Base-by-base conservation (phyloP, 148 eudicot genomes). In the Heliosperma pusillum region DNA sequence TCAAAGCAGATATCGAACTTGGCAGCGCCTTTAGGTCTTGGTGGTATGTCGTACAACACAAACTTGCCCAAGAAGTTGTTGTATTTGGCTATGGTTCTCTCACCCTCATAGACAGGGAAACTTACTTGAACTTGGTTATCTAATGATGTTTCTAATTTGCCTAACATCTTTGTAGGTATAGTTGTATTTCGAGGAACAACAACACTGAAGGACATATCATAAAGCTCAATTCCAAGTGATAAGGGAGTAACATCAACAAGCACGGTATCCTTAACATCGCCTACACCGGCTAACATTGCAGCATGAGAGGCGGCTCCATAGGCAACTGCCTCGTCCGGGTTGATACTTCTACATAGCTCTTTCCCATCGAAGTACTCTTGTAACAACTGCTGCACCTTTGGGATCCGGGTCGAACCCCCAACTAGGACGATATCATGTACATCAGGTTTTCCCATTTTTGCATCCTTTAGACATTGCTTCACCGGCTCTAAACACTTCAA, bases 1-100 rank as follows among this genome's bases (percentile, higher is more conserved):
- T 53, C 42, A 30, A 69, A 80, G 27, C 52, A 55, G 2, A 70
- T 71, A 3, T 75, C 30, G 27, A 75, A 53, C 2, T 56, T 16
- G 2, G 26, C 44, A 0, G 27, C 57, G 0, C 79, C 72, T 56
- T 44, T 21, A 15, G 76, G 79, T 2, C 72, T 79, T 4, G 66
- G 71, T 22, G 79, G 82, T 52, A 80, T 25, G 17, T 57, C 65
- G 7, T 16, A 0, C 30, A 75, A 3, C 0, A 0, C 1, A 50
- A 80, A 62, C 11, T 52, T n/a, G 10, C 79, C 78, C 24, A 80
- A 61, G 4, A 74, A 69, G 69, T 80, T 42, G 66, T 80, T 75
- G 10, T 80, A 75, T 27, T 21, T 11, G 0, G 67, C 40, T 25
- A 0, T 62, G 5, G 5, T 17, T 62, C 40, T 62, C 66, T 62